Evolutionary conservation across 2,329 filamentous ascomycete genomes (phyloP).

Genomic region (Domatiomyces catenatus): DNA sequence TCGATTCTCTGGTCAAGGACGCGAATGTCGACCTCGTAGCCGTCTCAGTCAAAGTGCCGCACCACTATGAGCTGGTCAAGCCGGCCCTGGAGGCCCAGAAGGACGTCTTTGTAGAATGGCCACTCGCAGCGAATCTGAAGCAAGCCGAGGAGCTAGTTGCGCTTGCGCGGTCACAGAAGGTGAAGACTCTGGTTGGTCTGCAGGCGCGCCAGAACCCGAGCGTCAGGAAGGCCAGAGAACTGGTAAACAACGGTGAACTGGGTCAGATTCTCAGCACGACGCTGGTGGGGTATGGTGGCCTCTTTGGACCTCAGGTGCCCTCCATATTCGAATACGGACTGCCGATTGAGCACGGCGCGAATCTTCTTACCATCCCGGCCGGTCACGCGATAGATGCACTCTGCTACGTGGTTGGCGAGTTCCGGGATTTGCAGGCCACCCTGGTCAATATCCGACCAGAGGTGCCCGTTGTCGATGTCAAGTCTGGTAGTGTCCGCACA

Average conservation of each 20-base stretch:
- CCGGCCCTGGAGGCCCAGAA: conserved; percentile 39
- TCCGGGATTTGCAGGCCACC: conserved; percentile 8
- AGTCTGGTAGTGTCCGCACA: neutral
- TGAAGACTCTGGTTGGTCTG: conserved; percentile 33
- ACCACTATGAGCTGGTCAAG: conserved; percentile 31
- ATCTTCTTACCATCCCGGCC: conserved; percentile 11
- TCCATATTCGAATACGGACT: conserved; percentile 3
- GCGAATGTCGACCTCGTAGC: conserved; percentile 40
- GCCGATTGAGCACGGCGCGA: conserved; percentile 8
- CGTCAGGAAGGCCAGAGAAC: conserved; percentile 28
- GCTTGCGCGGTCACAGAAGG: conserved; percentile 20
- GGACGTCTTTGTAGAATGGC: conserved; percentile 43
- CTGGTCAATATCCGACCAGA: conserved; percentile 7
- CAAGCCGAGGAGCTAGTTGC: conserved; percentile 29
- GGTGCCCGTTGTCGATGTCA: conserved; percentile 2
- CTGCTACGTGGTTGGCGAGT: conserved; percentile 10
- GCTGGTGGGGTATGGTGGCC: conserved; percentile 14
- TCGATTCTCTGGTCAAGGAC: conserved; percentile 29
- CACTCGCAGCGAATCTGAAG: conserved; percentile 32
- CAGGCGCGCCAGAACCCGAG: conserved; percentile 36
- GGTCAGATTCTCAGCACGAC: conserved; percentile 40
- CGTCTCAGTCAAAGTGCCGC: conserved; percentile 38
- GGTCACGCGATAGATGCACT: conserved; percentile 11
- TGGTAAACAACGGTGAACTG: conserved; percentile 32
- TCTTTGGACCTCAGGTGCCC: conserved; percentile 1